phyloP scores from a whole-genome alignment of 2,329 filamentous ascomycete species.

The Stagonosporopsis cucurbitacearum region DNA sequence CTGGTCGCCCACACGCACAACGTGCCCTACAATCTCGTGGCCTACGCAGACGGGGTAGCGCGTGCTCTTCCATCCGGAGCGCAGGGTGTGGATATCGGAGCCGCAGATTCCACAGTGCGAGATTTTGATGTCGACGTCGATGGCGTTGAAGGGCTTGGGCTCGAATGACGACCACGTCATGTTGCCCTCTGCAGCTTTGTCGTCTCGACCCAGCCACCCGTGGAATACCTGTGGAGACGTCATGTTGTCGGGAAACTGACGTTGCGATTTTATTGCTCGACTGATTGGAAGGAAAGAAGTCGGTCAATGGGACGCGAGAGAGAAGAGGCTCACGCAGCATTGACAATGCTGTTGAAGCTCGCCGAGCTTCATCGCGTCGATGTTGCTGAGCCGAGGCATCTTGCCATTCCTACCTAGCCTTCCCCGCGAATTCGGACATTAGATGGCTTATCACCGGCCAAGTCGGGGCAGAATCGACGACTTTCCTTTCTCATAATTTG shows the following conservation, averaged over 20 bases:
- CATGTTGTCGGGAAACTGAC: conserved; percentile 21
- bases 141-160: conserved; percentile 50
- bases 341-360: not conserved
- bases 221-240: conserved; percentile 57
- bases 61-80: conserved; percentile 54
- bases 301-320: not conserved
- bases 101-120: conserved; percentile 47
- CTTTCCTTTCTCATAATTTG: not conserved
- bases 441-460: conserved; percentile 8
- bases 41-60: conserved; percentile 53
- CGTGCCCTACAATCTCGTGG: conserved; percentile 52
- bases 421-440: conserved; percentile 17
- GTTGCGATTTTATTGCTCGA: no score
- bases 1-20: conserved; percentile 45
- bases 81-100: conserved; percentile 48
- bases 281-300: not conserved
- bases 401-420: not conserved
- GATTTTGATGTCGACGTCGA: conserved; percentile 47
- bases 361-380: conserved; percentile 9
- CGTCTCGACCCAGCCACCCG: conserved; percentile 63
- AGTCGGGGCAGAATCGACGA: not conserved
- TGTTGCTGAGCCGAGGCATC: conserved; percentile 13
- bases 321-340: not conserved
- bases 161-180: conserved; percentile 60
- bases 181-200: conserved; percentile 58